Evolutionary conservation across 140 eudicot species (phyloP), one percentile per base, ranked within the genome.

Genomic region (Anethum foeniculum): DNA sequence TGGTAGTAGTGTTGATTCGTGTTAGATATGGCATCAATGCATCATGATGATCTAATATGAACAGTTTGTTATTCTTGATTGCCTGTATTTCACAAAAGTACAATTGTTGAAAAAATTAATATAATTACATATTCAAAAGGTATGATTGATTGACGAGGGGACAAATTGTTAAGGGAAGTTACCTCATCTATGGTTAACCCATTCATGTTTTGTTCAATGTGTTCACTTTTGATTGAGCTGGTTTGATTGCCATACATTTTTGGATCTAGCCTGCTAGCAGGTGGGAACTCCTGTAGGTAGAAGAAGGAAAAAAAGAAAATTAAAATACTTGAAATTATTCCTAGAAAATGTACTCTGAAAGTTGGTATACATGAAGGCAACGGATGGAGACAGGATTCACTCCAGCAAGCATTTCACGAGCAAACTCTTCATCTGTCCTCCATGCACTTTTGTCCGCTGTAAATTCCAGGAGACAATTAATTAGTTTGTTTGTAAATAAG

Each of bases 371-470:
- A 85, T 85, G 77, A 27, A 94, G 97, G 49, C 88, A 85, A n/a
- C 90, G 82, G 47, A 94, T 94, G 51, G 85, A 43, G 62, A 94
- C 90, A 39, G 97, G 98, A 81, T 94, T 90, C 60, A 92, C 91
- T 84, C 97, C 98, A 5, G 98, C 96, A 0, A 94, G 88, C 98
- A 94, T 94, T 85, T 94, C 98, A 52, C 97, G 77, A 15, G 89
- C 98, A 88, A 94, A 94, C 76, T 94, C 98, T 81, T 89, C 91
- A 83, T 94, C 97, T 8, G 94, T 87, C 85, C 98, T 81, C 98
- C 97, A 94, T 4, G 93, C 94, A 75, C 90, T 71, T 80, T 62
- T 86, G 83, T 90, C 83, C 86, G 4, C 98, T 94, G 86, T 67
- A 81, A 78, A 39, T 58, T 6, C 39, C 25, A 1, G 41, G 43